phyloP scores from a whole-genome alignment of 208 protist genomes.

The Leptomonas pyrrhocoris region DNA sequence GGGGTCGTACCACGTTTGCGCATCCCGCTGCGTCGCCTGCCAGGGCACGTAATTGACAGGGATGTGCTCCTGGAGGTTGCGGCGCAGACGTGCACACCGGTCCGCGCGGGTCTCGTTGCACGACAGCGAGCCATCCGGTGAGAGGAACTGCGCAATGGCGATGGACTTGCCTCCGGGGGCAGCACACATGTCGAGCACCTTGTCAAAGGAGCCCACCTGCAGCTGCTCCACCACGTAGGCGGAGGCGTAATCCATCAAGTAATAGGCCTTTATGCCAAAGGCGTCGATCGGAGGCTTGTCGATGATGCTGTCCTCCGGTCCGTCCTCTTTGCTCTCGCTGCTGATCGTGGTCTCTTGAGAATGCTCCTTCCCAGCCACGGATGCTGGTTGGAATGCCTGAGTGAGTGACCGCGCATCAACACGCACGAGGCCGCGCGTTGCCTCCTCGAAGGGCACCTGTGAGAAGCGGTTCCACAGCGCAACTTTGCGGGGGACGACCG shows the following conservation, averaged over 20 bases:
- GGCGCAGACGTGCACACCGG: conserved; percentile 68
- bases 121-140: conserved; percentile 58
- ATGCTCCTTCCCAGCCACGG: neutral
- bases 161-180: conserved; percentile 80
- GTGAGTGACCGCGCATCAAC: conserved; percentile 47
- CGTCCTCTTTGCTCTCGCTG: neutral
- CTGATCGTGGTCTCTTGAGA: neutral
- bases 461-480: conserved; percentile 85
- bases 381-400: conserved; percentile 44
- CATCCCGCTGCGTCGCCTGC: conserved; percentile 69
- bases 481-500: conserved; percentile 45
- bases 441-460: conserved; percentile 70
- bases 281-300: conserved; percentile 57
- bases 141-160: conserved; percentile 80
- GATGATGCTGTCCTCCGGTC: conserved; percentile 13
- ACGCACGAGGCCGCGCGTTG: conserved; percentile 52
- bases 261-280: conserved; percentile 77
- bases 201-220: conserved; percentile 67
- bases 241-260: conserved; percentile 83
- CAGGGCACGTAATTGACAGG: conserved; percentile 66
- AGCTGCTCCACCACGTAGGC: conserved; percentile 77
- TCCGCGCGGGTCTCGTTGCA: conserved; percentile 73
- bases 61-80: conserved; percentile 74
- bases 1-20: conserved; percentile 70
- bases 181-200: conserved; percentile 86